These are phyloP conservation scores for Casuarina equisetifolia DNA, from an alignment of 306 rosid genomes.

Conservation along the genomic window DNA sequence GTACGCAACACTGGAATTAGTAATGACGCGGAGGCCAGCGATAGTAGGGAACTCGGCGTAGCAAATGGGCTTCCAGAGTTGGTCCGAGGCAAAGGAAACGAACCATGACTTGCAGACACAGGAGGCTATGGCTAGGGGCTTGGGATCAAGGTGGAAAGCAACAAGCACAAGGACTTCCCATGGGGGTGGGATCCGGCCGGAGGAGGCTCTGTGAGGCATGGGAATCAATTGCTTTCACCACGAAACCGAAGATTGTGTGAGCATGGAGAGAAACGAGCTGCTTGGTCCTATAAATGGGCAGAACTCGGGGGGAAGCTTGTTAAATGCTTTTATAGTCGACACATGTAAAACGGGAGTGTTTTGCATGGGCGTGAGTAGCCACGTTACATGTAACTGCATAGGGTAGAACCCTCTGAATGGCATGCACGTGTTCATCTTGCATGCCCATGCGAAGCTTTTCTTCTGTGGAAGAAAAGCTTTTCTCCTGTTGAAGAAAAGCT, in stretches of 20 bases:
- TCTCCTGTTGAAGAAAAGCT: too few species aligned
- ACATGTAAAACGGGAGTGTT: conserved; percentile 32
- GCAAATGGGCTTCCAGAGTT: conserved; percentile 60
- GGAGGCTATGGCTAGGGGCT: conserved; percentile 56
- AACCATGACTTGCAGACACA: conserved; percentile 64
- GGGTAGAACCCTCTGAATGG: too few species aligned
- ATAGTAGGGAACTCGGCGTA: conserved; percentile 50
- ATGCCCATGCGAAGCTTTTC: not conserved
- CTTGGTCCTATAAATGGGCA: not conserved
- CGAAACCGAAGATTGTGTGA: not conserved
- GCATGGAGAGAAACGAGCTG: not conserved
- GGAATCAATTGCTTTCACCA: not conserved
- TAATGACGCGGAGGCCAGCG: conserved; percentile 19
- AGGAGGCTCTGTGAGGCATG: not conserved
- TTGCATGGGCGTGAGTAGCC: conserved; percentile 44
- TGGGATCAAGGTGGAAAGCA: conserved; percentile 54
- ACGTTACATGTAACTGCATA: conserved; percentile 13
- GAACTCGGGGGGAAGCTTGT: not conserved
- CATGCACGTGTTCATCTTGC: conserved; percentile 26
- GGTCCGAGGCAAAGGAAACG: conserved; percentile 50
- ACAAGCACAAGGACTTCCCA: conserved; percentile 57
- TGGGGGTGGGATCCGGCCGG: conserved; percentile 24
- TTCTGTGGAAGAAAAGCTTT: too few species aligned
- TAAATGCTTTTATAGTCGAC: not conserved
- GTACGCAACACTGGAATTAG: conserved; percentile 28